These are phyloP conservation scores for Neckera pumila DNA, from an alignment of 225 moss, liverwort and hornwort species.

Conservation along the genomic window DNA sequence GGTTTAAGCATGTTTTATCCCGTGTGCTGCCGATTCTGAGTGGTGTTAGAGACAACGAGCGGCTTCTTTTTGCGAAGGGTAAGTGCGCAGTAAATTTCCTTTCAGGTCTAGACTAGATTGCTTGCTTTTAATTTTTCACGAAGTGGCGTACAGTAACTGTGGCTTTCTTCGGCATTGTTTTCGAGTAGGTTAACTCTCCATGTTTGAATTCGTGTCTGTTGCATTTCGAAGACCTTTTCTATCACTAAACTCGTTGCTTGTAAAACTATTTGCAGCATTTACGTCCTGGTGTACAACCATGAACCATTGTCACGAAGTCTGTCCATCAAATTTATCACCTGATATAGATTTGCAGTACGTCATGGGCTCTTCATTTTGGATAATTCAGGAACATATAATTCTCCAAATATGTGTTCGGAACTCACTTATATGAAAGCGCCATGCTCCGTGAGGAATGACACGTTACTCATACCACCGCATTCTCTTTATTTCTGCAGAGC, in stretches of 20 bases:
- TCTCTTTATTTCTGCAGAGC: slow-evolving; percentile 40
- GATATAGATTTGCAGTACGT: slow-evolving; percentile 82
- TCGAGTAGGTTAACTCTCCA: not conserved
- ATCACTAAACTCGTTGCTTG: not conserved
- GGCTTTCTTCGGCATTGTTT: not conserved
- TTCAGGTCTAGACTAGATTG: not conserved
- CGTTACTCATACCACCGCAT: not conserved
- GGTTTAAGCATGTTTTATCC: slow-evolving; percentile 73
- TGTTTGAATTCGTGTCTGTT: not conserved
- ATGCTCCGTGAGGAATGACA: not conserved
- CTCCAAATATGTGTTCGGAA: not conserved
- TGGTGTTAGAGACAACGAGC: slow-evolving; percentile 62
- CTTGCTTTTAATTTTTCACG: not conserved
- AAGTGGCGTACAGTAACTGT: not conserved
- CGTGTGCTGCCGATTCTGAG: slow-evolving; percentile 73
- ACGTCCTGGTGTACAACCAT: slow-evolving; percentile 82
- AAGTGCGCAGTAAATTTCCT: not conserved
- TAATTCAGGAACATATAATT: not conserved
- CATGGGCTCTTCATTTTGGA: not conserved
- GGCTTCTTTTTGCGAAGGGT: slow-evolving; percentile 70
- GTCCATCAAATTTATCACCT: slow-evolving; percentile 35
- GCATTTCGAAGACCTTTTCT: not conserved
- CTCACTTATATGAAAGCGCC: not conserved
- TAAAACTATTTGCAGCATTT: slow-evolving; percentile 44
- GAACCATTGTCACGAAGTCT: slow-evolving; percentile 53